Evolutionary conservation across 1,139 yeast genomes (phyloP).

Genomic region (Taphrina deformans): DNA sequence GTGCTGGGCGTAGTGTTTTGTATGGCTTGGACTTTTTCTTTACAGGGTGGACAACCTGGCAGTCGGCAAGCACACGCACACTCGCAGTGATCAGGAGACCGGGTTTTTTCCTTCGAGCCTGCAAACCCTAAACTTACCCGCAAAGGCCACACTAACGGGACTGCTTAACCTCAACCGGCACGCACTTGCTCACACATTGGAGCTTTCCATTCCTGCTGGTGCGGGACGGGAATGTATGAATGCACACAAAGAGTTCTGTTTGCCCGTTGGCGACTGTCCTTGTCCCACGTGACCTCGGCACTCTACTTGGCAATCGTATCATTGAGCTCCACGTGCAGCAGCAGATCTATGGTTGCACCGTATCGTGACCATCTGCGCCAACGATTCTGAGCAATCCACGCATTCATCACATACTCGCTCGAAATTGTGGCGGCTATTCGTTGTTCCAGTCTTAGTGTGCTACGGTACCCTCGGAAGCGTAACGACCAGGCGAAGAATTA

Average conservation of each 20-base stretch:
- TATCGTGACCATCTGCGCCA: too few relatives aligned
- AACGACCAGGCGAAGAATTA: too few relatives aligned
- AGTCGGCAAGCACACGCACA: slow-evolving; percentile 3
- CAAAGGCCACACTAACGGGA: not conserved
- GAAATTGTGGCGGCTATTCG: too few relatives aligned
- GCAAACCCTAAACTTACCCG: not conserved
- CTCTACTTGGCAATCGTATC: too few relatives aligned
- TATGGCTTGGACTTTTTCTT: not conserved
- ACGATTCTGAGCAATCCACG: too few relatives aligned
- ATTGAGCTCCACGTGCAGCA: too few relatives aligned
- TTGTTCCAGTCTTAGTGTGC: too few relatives aligned
- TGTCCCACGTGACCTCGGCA: not conserved
- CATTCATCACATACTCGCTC: too few relatives aligned
- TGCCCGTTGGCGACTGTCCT: not conserved
- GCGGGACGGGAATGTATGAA: not conserved
- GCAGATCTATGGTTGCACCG: too few relatives aligned
- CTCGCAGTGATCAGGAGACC: slow-evolving; percentile 6
- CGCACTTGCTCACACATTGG: too few relatives aligned
- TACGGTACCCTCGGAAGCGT: too few relatives aligned
- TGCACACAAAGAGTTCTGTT: not conserved
- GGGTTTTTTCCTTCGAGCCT: not conserved
- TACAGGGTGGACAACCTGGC: slow-evolving; percentile 6
- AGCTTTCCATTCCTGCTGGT: not conserved
- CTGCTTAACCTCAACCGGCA: slow-evolving; percentile 12
- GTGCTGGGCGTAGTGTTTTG: not conserved